phyloP scores from a whole-genome alignment of 352 stramenopile genomes.

The Elongisporangium anandrum region DNA sequence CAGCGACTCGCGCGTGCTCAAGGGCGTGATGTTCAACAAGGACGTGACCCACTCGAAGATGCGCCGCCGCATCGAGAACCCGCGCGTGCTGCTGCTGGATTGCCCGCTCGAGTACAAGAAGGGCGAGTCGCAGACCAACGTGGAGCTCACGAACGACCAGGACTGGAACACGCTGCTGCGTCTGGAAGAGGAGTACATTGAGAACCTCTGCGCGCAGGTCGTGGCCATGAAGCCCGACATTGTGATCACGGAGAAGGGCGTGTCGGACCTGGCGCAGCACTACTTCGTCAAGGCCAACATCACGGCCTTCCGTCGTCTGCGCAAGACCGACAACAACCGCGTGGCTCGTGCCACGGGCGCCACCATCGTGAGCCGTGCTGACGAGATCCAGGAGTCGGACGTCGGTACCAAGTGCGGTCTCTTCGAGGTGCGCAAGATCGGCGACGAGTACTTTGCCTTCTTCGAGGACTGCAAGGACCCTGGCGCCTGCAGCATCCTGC shows the following conservation, averaged over 20 bases:
- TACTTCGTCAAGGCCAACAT: constrained; percentile 99
- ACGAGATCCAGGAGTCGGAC: constrained; percentile 99
- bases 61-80: constrained; percentile 97
- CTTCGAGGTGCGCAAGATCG: constrained; percentile 95
- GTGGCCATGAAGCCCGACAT: constrained; percentile 99
- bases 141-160: constrained; percentile 98
- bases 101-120: constrained; percentile 99
- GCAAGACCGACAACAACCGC: constrained; percentile 99
- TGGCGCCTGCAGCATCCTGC: constrained; percentile 98
- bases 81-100: constrained; percentile 97
- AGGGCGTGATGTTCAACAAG: constrained; percentile 99
- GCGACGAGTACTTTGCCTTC: constrained; percentile 98
- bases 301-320: constrained; percentile 97
- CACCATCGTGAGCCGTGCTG: constrained; percentile 97
- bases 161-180: constrained; percentile 98
- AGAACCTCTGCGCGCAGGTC: constrained; percentile 98
- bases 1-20: constrained; percentile 92
- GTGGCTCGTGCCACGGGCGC: constrained; percentile 95
- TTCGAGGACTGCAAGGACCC: constrained; percentile 98
- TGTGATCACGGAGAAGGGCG: constrained; percentile 99
- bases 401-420: constrained; percentile 98
- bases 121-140: constrained; percentile 95
- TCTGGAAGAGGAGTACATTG: constrained; percentile 99
- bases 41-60: constrained; percentile 99
- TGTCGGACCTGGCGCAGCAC: constrained; percentile 99